phyloP scores from a whole-genome alignment of 202 grass and related monocot species.

The Setaria viridis region DNA sequence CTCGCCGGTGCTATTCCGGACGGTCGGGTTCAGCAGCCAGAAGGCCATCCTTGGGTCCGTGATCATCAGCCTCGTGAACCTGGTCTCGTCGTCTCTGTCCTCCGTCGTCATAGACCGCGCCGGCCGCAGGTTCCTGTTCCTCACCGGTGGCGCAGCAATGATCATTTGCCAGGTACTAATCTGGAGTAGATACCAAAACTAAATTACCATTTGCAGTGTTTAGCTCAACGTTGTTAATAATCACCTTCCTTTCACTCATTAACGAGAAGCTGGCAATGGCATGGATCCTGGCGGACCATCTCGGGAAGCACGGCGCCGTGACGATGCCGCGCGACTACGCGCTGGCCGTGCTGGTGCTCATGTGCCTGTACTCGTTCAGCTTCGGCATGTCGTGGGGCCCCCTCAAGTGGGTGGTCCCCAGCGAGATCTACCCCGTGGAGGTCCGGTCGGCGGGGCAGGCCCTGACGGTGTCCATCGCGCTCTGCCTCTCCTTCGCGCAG shows the following conservation, averaged over 20 bases:
- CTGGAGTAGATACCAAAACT: too few relatives aligned
- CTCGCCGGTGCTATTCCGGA: constrained; percentile 67
- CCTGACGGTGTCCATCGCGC: constrained; percentile 54
- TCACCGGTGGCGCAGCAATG: constrained; percentile 49
- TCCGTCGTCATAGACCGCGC: constrained; percentile 55
- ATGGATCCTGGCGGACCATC: constrained; percentile 40
- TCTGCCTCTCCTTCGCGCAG: constrained; percentile 69
- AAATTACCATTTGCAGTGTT: too few relatives aligned
- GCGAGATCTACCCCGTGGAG: constrained; percentile 83
- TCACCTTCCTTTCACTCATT: neutral
- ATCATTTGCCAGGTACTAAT: constrained; percentile 50
- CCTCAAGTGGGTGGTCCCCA: constrained; percentile 74
- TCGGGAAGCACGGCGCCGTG: constrained; percentile 35
- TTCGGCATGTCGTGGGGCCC: constrained; percentile 82
- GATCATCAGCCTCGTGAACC: constrained; percentile 51
- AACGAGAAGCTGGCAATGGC: constrained; percentile 39
- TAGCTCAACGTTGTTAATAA: neutral
- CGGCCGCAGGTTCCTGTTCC: constrained; percentile 50
- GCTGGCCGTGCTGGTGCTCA: constrained; percentile 56
- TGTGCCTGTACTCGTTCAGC: constrained; percentile 55
- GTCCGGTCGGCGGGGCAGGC: constrained; percentile 77
- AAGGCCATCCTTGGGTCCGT: constrained; percentile 58
- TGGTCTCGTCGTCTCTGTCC: constrained; percentile 34
- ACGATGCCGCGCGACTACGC: constrained; percentile 53
- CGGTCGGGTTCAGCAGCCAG: constrained; percentile 64